A percentile compares a stretch with the other conserved stretches of the same genome.
These are phyloP conservation scores for Candida maris DNA, from an alignment of 805 yeast species.

Conservation along the genomic window DNA sequence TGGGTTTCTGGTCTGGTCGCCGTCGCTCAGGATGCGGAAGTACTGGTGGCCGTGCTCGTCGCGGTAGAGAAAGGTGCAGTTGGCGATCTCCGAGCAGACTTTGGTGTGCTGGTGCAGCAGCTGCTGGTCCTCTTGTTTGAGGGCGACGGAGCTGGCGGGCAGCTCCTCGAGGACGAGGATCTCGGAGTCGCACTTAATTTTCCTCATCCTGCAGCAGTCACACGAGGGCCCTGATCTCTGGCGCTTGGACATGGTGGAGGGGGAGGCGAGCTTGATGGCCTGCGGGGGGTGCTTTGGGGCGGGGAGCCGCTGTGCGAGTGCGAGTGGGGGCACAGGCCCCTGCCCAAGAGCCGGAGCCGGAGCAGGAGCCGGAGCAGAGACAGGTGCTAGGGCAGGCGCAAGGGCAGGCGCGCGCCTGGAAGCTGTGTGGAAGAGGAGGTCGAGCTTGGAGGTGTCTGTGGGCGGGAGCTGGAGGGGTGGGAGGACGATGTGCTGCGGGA, in stretches of 20 bases:
- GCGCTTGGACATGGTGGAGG: slow-evolving; percentile 35
- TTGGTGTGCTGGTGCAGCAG: background rate
- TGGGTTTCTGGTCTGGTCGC: slow-evolving; percentile 15
- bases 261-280: slow-evolving; percentile 32
- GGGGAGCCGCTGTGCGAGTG: background rate
- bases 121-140: background rate
- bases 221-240: slow-evolving; percentile 76
- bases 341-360: background rate
- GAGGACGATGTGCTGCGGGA: slow-evolving; percentile 3
- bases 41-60: slow-evolving; percentile 26
- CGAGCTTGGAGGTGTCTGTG: slow-evolving; percentile 23
- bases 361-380: too few relatives aligned
- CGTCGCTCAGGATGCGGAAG: slow-evolving; percentile 24
- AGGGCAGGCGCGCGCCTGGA: slow-evolving; percentile 1
- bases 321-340: too few relatives aligned
- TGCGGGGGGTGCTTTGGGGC: background rate
- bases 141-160: background rate
- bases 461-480: slow-evolving; percentile 2
- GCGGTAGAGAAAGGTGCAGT: slow-evolving; percentile 26
- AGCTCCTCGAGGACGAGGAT: slow-evolving; percentile 34
- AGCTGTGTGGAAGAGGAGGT: slow-evolving; percentile 31
- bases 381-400: background rate
- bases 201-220: slow-evolving; percentile 64
- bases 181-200: slow-evolving; percentile 72
- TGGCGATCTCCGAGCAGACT: slow-evolving; percentile 26